Evolutionary conservation across 2,329 filamentous ascomycete genomes (phyloP).

Genomic region (Botryosphaeria dothidea): DNA sequence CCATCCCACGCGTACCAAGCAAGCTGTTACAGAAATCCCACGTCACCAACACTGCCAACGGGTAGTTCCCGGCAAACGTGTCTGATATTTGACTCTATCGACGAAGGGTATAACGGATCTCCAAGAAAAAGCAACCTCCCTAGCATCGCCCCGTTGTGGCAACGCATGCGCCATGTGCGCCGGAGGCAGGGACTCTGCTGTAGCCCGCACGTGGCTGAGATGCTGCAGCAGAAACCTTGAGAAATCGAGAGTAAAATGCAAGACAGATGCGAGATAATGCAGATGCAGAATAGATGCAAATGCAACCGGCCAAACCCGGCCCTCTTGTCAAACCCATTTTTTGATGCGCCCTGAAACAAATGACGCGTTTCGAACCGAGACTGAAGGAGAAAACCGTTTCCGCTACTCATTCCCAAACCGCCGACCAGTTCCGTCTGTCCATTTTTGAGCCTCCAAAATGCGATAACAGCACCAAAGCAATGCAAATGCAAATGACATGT

Average conservation of each 20-base stretch:
- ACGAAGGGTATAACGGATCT: slow-evolving; percentile 2
- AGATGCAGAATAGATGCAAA: slow-evolving; percentile 9
- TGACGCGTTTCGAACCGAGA: slow-evolving; percentile 11
- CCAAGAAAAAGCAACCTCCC: neutral
- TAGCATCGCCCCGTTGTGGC: neutral
- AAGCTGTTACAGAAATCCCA: neutral
- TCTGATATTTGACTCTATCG: slow-evolving; percentile 1
- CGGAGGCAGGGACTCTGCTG: slow-evolving; percentile 2
- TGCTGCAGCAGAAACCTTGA: neutral
- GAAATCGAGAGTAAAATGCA: neutral
- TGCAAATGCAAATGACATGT: slow-evolving; percentile 10
- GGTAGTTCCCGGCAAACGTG: neutral
- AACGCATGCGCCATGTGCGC: neutral
- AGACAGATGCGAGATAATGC: slow-evolving; percentile 9
- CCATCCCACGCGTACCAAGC: neutral
- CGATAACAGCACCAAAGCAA: neutral
- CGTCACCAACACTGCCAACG: neutral
- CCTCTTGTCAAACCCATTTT: slow-evolving; percentile 12
- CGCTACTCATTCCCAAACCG: slow-evolving; percentile 14
- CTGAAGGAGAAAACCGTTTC: slow-evolving; percentile 9
- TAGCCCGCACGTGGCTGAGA: slow-evolving; percentile 1
- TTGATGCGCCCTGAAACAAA: slow-evolving; percentile 17
- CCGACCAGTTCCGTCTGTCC: neutral
- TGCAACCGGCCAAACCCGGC: slow-evolving; percentile 3
- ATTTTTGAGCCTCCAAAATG: slow-evolving; percentile 2